phyloP scores from a whole-genome alignment of 257 asterid genomes.

The Capsicum rhomboideum region DNA sequence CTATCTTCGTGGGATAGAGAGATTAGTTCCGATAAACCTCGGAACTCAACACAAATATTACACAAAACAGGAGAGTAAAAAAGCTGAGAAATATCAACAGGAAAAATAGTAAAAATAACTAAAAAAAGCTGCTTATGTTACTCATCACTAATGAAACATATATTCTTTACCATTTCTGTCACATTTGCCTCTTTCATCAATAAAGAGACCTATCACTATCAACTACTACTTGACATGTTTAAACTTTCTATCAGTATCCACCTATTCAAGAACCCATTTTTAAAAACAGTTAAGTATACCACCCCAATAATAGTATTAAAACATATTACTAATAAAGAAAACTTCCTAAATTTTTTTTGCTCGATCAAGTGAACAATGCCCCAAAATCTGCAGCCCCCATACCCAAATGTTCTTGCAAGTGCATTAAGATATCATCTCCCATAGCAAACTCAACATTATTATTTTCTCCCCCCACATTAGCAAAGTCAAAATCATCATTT shows the following conservation, averaged over 20 bases:
- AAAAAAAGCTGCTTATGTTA: neutral
- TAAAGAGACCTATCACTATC: neutral
- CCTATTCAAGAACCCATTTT: neutral
- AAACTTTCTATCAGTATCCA: neutral
- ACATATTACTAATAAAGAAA: neutral
- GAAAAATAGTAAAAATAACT: too few species aligned
- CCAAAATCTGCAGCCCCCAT: neutral
- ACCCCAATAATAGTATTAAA: neutral
- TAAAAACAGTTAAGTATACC: neutral
- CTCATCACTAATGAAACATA: neutral
- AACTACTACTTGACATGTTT: neutral
- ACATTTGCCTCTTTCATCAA: neutral
- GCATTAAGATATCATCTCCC: conserved; percentile 9
- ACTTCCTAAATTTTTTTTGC: neutral
- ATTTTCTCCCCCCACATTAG: neutral
- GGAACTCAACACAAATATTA: too few species aligned
- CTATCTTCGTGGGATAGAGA: too few species aligned
- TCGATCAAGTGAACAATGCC: neutral
- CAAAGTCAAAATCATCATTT: neutral
- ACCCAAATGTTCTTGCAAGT: conserved; percentile 5
- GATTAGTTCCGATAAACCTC: too few species aligned
- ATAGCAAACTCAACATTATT: neutral
- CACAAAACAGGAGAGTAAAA: neutral
- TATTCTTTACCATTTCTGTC: neutral
- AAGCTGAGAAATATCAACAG: neutral